Evolutionary conservation across 352 stramenopile genomes (phyloP).

Genomic region (Phytophthora fragariaefolia): DNA sequence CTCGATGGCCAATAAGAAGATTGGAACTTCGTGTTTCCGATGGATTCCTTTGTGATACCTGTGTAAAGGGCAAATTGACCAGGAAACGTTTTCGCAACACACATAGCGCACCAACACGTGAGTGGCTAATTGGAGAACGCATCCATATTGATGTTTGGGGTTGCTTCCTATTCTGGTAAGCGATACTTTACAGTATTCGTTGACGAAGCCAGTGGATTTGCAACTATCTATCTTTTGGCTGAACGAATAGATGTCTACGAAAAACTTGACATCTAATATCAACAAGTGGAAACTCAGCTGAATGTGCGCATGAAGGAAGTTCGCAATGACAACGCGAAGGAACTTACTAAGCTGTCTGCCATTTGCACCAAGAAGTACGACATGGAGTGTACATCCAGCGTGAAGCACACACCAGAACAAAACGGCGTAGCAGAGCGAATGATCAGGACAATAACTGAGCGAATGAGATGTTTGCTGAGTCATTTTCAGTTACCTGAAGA

Average conservation of each 20-base stretch:
- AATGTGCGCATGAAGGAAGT: constrained; percentile 26
- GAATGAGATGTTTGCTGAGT: constrained; percentile 21
- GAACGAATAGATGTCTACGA: constrained; percentile 25
- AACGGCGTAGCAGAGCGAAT: constrained; percentile 28
- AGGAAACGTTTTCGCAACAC: not conserved
- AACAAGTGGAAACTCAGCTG: constrained; percentile 18
- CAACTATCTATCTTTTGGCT: constrained; percentile 14
- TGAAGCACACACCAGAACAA: constrained; percentile 32
- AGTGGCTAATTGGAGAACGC: constrained; percentile 7
- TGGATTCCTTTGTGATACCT: constrained; percentile 1
- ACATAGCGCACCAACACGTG: not conserved
- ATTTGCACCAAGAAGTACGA: constrained; percentile 13
- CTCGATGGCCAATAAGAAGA: not conserved
- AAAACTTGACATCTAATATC: constrained; percentile 23
- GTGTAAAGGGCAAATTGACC: constrained; percentile 2
- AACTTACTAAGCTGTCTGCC: constrained; percentile 6
- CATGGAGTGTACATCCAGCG: constrained; percentile 19
- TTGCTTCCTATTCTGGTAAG: constrained; percentile 1
- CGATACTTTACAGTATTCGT: constrained; percentile 10
- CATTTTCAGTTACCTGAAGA: constrained; percentile 24
- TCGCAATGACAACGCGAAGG: constrained; percentile 20
- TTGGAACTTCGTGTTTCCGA: not conserved
- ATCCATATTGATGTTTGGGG: constrained; percentile 1
- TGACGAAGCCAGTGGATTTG: constrained; percentile 24
- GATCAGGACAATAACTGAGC: constrained; percentile 24